These are phyloP conservation scores for Begonia loranthoides DNA, from an alignment of 306 rosid genomes.

Conservation along the genomic window DNA sequence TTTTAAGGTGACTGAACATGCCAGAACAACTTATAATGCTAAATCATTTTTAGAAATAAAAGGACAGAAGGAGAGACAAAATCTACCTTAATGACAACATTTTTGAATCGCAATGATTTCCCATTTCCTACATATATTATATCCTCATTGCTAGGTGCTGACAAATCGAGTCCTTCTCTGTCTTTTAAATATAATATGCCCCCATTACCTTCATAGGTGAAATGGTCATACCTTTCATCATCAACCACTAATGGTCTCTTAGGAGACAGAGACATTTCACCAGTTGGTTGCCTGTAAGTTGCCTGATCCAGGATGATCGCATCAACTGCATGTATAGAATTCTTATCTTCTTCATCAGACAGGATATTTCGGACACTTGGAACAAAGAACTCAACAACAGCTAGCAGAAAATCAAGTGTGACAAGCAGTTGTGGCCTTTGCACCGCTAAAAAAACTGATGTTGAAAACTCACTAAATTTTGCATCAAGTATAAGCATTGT, in stretches of 20 bases:
- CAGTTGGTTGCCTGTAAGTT: conserved; percentile 53
- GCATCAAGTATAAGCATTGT: conserved; percentile 88
- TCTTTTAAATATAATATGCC: conserved; percentile 60
- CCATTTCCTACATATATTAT: conserved; percentile 76
- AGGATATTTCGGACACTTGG: conserved; percentile 57
- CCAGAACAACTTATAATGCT: no score
- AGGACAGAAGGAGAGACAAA: conserved; percentile 2
- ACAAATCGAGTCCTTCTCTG: conserved; percentile 39
- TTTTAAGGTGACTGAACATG: no score
- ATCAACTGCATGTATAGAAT: conserved; percentile 30
- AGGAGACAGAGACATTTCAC: conserved; percentile 64
- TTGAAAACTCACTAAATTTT: conserved; percentile 43
- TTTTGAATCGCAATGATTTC: conserved; percentile 83
- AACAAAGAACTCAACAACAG: conserved; percentile 81
- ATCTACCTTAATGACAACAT: conserved; percentile 68
- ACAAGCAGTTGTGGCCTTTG: conserved; percentile 94
- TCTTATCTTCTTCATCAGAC: conserved; percentile 41
- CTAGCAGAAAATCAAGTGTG: conserved; percentile 90
- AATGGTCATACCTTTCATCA: conserved; percentile 54
- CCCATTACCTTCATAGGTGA: conserved; percentile 83
- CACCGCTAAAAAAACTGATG: conserved; percentile 50
- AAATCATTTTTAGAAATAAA: neutral
- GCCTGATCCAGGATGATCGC: conserved; percentile 53
- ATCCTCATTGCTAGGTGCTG: conserved; percentile 49
- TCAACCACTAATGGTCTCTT: conserved; percentile 69